phyloP scores from a whole-genome alignment of 2,329 filamentous ascomycete genomes.

The Teratosphaeriaceae sp. region DNA sequence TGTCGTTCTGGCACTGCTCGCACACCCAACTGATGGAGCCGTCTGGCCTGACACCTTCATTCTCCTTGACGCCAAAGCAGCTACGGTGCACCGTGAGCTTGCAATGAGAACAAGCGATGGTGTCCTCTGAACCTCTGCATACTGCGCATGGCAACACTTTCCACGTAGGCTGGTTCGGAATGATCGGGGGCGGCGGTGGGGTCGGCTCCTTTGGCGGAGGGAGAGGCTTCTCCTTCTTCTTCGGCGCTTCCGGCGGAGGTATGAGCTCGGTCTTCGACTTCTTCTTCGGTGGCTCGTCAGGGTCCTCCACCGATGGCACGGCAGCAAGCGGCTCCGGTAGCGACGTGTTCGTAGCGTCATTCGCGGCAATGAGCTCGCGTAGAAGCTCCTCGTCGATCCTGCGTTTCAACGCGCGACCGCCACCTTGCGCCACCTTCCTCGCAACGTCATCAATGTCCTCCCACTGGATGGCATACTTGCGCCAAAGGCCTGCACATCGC shows the following conservation, averaged over 20 bases:
- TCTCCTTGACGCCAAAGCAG: constrained; percentile 82
- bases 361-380: constrained; percentile 61
- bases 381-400: constrained; percentile 90
- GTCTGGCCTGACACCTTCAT: constrained; percentile 45
- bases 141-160: constrained; percentile 77
- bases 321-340: constrained; percentile 18
- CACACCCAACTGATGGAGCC: constrained; percentile 73
- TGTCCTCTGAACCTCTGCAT: constrained; percentile 67
- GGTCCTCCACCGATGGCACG: constrained; percentile 20
- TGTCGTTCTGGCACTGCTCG: constrained; percentile 93
- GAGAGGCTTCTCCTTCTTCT: constrained; percentile 55
- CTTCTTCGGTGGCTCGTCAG: constrained; percentile 52
- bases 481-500: constrained; percentile 88
- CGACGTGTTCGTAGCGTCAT: constrained; percentile 41
- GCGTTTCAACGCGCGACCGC: constrained; percentile 77
- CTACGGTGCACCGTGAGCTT: constrained; percentile 83
- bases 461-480: constrained; percentile 92
- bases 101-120: constrained; percentile 77
- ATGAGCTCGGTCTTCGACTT: constrained; percentile 46
- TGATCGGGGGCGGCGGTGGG: constrained; percentile 56
- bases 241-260: constrained; percentile 32
- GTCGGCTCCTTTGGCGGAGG: constrained; percentile 45
- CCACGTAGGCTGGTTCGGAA: constrained; percentile 71
- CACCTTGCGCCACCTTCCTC: constrained; percentile 78
- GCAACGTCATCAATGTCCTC: constrained; percentile 87